Evolutionary conservation across 164 flowering plant species (phyloP), one percentile per base, ranked within the genome.

Genomic region (Litsea cubeba): DNA sequence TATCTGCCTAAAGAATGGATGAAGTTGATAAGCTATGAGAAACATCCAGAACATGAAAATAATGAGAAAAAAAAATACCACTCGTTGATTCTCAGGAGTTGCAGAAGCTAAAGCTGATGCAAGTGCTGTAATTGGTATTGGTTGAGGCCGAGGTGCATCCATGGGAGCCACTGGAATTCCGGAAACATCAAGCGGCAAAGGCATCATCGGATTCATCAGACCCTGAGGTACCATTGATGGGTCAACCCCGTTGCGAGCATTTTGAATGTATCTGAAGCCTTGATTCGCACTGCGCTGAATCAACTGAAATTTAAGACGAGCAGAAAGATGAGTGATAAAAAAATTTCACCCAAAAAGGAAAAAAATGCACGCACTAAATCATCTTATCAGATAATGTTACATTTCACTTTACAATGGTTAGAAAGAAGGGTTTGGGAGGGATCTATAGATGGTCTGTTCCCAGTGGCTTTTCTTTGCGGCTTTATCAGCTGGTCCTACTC

Each of bases 71-170:
- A 3, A 50, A 74, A 79, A 68, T 79, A 87, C 97, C 84, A 77
- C 20, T 10, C 83, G 83, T 71, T 87, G 90, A 5, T 85, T 77
- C 40, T 87, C 88, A 8, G 88, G 88, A 46, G 76, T 78, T 23
- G 96, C 89, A 75, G 92, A 88, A 74, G 93, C 90, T 65, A 88
- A 78, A 49, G 92, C 86, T 64, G 92, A 86, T 60, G 89, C 83
- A 71, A 89, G 93, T 18, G 89, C 78, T 72, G 86, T 72, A n/a
- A 79, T 83, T 4, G 88, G 85, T 69, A 85, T 65, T 25, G 83
- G 84, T 74, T 77, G 83, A 65, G 87, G 73, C 17, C 82, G 82
- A 14, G 76, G 87, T 26, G 65, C 76, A 50, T 87, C 89, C 71
- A 69, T 64, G 14, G 85, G 78, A 70, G 83, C 15, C 20, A 75